Evolutionary conservation across 306 rosid species (phyloP), one percentile per base, ranked within the genome.

Genomic region (Vigna unguiculata): DNA sequence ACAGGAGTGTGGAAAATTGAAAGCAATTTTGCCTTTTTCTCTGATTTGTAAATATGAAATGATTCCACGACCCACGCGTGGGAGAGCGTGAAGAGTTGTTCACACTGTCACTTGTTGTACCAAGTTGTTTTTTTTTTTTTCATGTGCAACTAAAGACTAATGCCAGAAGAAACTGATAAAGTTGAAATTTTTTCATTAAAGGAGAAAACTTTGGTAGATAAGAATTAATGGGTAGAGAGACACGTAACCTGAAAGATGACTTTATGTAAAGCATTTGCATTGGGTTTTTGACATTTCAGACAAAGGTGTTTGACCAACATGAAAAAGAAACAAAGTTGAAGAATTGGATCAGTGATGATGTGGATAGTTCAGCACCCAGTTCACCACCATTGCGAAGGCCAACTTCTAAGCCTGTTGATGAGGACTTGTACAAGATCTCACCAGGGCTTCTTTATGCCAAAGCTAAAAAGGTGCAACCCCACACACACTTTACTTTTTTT

Each of bases 341-440:
- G 65, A 72, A 67, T 12, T 86, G 93, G 95, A 84, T 76, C 3
- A 75, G 45, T 17, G 77, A 85, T 43, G 84, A 85, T 43, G 84
- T 41, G 40, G 81, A 85, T 25, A 43, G 24, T 69, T 80, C 78
- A n/a, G 80, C 81, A 17, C 62, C 65, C 0, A 75, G 83, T 60
- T 83, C 83, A 49, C 72, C 41, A 46, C 51, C 84, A 8, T 25
- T 65, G 71, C 82, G 71, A 48, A 82, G 80, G 72, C 82, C 84
- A 47, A 80, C 82, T 20, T 89, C 95, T 0, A 92, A 94, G 55
- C 96, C 97, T 0, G 85, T 89, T 53, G 97, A 95, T 12, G 97
- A 92, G 76, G 98, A 95, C 72, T 82, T 95, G 68, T 95, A 95
- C 71, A 87, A 80, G 79, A 90, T 95, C 43, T 90, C 97, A 15